phyloP scores from a whole-genome alignment of 139 green algal species.

The Chlorella vulgaris region DNA sequence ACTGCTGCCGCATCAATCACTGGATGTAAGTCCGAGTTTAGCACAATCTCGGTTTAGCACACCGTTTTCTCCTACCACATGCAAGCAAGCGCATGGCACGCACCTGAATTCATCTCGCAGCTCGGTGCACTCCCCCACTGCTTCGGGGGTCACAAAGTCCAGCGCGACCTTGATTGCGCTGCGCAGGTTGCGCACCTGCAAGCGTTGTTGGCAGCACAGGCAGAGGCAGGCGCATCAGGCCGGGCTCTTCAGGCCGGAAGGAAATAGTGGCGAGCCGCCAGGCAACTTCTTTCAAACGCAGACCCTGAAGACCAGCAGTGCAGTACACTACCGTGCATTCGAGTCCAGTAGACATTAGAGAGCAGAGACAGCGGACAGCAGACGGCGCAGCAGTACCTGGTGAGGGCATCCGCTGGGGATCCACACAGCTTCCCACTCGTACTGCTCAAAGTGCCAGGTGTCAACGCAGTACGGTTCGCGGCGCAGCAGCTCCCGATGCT shows the following conservation, averaged over 20 bases:
- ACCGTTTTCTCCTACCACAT: neutral
- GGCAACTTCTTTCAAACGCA: too few species aligned
- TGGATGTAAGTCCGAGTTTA: neutral
- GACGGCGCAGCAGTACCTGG: conserved; percentile 68
- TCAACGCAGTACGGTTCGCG: conserved; percentile 48
- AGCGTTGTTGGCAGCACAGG: conserved; percentile 36
- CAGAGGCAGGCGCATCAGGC: neutral
- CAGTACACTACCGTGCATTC: neutral
- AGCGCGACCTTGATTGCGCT: conserved; percentile 74
- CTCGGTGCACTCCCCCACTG: conserved; percentile 43
- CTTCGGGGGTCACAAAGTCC: conserved; percentile 90
- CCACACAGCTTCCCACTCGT: conserved; percentile 85
- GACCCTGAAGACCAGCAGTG: too few species aligned
- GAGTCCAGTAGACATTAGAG: neutral
- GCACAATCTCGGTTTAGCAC: neutral
- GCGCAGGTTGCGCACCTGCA: conserved; percentile 85
- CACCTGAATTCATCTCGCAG: conserved; percentile 44
- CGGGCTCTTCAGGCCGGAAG: neutral
- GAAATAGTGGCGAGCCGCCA: too few species aligned
- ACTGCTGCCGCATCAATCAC: too few species aligned
- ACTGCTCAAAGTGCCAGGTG: conserved; percentile 67
- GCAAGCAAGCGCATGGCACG: neutral
- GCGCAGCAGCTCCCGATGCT: conserved; percentile 41
- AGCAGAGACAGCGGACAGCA: neutral
- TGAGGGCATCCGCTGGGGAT: conserved; percentile 90